Conservation (phyloP, 208 protist genomes). For the Herpetomonas samuelpessoai region DNA sequence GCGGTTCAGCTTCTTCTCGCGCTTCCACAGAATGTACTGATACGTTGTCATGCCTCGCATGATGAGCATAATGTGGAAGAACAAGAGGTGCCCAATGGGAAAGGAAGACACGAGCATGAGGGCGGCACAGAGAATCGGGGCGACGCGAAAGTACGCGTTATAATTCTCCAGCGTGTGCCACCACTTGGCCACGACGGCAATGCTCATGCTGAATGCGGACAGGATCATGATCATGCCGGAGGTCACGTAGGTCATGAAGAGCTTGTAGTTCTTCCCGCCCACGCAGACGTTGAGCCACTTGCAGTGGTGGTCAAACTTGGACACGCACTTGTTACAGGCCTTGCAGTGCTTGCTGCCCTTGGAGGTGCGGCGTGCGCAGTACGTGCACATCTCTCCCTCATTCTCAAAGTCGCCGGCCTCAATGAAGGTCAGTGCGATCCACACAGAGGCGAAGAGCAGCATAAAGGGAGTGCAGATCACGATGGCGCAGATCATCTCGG, state of each 20-base stretch:
- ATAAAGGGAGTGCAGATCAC: slow-evolving; percentile 13
- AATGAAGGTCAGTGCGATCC: slow-evolving; percentile 41
- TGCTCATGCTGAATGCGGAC: slow-evolving; percentile 19
- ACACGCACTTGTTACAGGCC: slow-evolving; percentile 84
- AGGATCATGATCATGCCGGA: slow-evolving; percentile 23
- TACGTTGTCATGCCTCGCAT: slow-evolving; percentile 51
- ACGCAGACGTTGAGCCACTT: slow-evolving; percentile 91
- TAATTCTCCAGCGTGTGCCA: slow-evolving; percentile 42
- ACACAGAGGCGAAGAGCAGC: slow-evolving; percentile 20
- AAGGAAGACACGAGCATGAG: slow-evolving; percentile 27
- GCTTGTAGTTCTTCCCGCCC: slow-evolving; percentile 69
- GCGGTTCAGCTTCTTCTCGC: slow-evolving; percentile 16
- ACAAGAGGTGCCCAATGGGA: slow-evolving; percentile 53
- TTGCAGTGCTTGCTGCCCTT: slow-evolving; percentile 75
- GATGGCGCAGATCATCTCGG: slow-evolving; percentile 48
- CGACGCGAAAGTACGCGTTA: slow-evolving; percentile 61
- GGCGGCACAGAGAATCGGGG: slow-evolving; percentile 35
- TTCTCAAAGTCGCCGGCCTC: slow-evolving; percentile 43
- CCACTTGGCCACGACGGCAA: slow-evolving; percentile 51
- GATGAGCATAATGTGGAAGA: slow-evolving; percentile 58
- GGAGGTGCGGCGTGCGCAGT: slow-evolving; percentile 41
- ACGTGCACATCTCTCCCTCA: slow-evolving; percentile 48
- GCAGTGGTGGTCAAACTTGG: slow-evolving; percentile 91
- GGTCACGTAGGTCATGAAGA: slow-evolving; percentile 63
- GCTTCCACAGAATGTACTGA: slow-evolving; percentile 47